Evolutionary conservation across 805 yeast genomes (phyloP).

Genomic region (Saccharomyces paradoxus): DNA sequence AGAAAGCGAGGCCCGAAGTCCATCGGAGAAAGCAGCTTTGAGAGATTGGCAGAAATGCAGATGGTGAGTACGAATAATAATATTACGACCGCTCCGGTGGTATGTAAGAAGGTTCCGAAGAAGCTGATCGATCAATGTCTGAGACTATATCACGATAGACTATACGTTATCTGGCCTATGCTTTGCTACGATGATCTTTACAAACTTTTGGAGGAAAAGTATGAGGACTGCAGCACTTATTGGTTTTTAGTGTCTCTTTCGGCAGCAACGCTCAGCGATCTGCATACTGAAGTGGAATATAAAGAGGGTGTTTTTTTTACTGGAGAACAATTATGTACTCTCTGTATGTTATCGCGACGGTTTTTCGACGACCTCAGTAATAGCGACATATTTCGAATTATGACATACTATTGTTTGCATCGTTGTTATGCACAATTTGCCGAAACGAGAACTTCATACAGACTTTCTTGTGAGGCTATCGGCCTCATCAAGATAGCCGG

Average conservation of each 20-base stretch:
- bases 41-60: not conserved
- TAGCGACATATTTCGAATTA: too few relatives aligned
- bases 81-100: not conserved
- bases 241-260: not conserved
- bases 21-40: not conserved
- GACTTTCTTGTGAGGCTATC: not conserved
- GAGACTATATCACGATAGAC: not conserved
- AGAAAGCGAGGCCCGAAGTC: not conserved
- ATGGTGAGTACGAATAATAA: not conserved
- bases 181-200: not conserved
- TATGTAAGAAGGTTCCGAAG: not conserved
- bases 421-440: too few relatives aligned
- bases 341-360: conserved; percentile 94
- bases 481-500: not conserved
- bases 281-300: conserved; percentile 62
- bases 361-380: conserved; percentile 57
- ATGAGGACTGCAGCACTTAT: not conserved
- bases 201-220: not conserved
- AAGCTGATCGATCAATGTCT: not conserved
- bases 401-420: not conserved
- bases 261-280: conserved; percentile 34
- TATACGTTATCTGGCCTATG: not conserved
- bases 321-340: conserved; percentile 41
- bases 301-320: conserved; percentile 72
- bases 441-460: not conserved